Percentiles rank a stretch among this genome's conserved stretches.
Evolutionary conservation across 305 asterid species (phyloP).

Genomic region (Petunia hybrid): DNA sequence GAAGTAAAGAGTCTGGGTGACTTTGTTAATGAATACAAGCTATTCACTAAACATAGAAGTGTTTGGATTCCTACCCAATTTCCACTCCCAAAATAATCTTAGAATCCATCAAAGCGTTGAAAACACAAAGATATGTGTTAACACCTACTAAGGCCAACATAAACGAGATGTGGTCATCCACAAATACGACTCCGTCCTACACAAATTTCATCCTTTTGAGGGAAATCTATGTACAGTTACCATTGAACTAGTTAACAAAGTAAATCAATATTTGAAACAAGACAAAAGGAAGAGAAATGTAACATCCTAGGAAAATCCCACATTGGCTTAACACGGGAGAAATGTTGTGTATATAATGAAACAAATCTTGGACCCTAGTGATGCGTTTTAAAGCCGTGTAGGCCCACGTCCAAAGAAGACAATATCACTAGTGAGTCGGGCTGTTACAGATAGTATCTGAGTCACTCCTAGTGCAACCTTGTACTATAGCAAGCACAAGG

Average conservation of each 20-base stretch:
- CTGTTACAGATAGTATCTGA: too few species aligned
- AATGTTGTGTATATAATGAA: too few species aligned
- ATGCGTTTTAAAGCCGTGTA: too few species aligned
- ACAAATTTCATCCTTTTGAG: conserved; percentile 13
- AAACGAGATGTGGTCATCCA: conserved; percentile 18
- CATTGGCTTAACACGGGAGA: too few species aligned
- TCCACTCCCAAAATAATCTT: conserved; percentile 13
- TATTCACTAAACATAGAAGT: not conserved
- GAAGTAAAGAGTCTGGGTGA: not conserved
- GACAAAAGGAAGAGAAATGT: not conserved
- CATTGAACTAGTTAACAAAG: conserved; percentile 16
- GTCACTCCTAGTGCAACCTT: too few species aligned
- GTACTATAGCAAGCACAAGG: not conserved
- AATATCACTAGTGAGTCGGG: too few species aligned
- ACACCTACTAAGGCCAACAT: conserved; percentile 18
- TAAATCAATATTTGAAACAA: not conserved
- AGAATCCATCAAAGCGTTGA: not conserved
- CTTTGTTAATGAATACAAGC: conserved; percentile 19
- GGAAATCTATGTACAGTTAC: conserved; percentile 2
- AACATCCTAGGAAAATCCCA: too few species aligned
- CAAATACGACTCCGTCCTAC: conserved; percentile 15
- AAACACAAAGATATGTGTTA: conserved; percentile 9
- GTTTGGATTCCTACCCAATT: not conserved
- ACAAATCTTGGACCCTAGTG: too few species aligned
- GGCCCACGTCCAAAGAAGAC: too few species aligned